Percentiles rank a stretch among this genome's conserved stretches.
Conservation (phyloP, 495 filamentous ascomycete species). For the Lophiostoma macrostomum region DNA sequence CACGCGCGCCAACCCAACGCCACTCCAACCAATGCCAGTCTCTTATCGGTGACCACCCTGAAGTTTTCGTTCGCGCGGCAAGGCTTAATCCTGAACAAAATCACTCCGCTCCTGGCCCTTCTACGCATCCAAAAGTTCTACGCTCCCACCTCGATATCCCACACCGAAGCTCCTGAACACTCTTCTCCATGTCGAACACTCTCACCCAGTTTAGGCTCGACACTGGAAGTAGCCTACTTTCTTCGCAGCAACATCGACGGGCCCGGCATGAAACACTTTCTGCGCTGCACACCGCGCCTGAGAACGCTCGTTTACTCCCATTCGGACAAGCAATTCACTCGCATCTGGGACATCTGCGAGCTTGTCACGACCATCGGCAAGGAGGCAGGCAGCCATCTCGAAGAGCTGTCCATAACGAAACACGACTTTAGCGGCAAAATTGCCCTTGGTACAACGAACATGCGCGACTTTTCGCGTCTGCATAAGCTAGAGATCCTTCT, state of each 20-base stretch:
- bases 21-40: slow-evolving; percentile 17
- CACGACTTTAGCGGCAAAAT: slow-evolving; percentile 22
- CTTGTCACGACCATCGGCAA: slow-evolving; percentile 15
- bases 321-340: slow-evolving; percentile 9
- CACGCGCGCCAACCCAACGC: slow-evolving; percentile 19
- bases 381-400: slow-evolving; percentile 19
- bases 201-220: slow-evolving; percentile 15
- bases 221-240: slow-evolving; percentile 19
- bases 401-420: slow-evolving; percentile 18
- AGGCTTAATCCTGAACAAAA: slow-evolving; percentile 20
- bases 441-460: slow-evolving; percentile 16
- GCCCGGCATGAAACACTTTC: slow-evolving; percentile 19
- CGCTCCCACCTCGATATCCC: slow-evolving; percentile 14
- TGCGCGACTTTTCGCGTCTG: slow-evolving; percentile 18
- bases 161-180: slow-evolving; percentile 5
- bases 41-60: slow-evolving; percentile 18
- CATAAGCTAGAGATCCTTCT: slow-evolving; percentile 21
- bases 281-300: slow-evolving; percentile 22
- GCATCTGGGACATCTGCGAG: slow-evolving; percentile 17
- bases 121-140: slow-evolving; percentile 16
- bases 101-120: slow-evolving; percentile 23
- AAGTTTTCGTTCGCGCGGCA: slow-evolving; percentile 11
- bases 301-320: slow-evolving; percentile 23
- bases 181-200: slow-evolving; percentile 19
- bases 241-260: slow-evolving; percentile 20